These are phyloP conservation scores for Bolboschoenus planiculmis DNA, from an alignment of 176 grass and related monocot species.

Conservation along the genomic window DNA sequence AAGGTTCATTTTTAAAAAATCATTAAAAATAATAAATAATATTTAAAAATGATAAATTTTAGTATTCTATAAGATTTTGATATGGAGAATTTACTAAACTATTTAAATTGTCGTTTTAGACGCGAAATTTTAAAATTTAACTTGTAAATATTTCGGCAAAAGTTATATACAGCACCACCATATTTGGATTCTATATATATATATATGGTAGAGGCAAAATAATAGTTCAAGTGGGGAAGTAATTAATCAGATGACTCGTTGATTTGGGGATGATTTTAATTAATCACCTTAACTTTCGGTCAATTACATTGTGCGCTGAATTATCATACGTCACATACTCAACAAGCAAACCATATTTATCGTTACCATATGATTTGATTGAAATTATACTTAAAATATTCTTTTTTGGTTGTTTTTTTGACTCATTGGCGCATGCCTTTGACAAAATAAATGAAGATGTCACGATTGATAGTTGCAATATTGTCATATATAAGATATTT, in stretches of 20 bases:
- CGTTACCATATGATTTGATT: neutral
- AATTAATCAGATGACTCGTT: neutral
- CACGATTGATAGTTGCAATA: neutral
- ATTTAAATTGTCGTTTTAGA: too few relatives aligned
- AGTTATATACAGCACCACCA: too few relatives aligned
- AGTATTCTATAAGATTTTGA: too few relatives aligned
- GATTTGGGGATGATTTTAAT: neutral
- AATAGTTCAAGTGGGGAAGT: neutral
- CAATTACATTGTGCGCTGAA: neutral
- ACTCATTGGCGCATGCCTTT: neutral
- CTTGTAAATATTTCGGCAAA: too few relatives aligned
- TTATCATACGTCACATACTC: neutral
- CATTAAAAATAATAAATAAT: too few relatives aligned
- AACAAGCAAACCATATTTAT: neutral
- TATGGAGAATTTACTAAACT: too few relatives aligned
- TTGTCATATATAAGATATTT: neutral
- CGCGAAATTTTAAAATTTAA: too few relatives aligned
- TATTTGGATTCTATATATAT: too few relatives aligned
- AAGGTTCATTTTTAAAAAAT: too few relatives aligned
- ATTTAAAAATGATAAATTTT: too few relatives aligned
- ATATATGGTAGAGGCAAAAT: too few relatives aligned
- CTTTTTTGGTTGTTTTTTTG: neutral
- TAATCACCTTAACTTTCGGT: neutral
- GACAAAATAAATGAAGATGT: neutral
- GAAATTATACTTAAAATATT: too few relatives aligned